Conservation (phyloP, 2,329 filamentous ascomycete genomes). For the Phialocephala sp. region DNA sequence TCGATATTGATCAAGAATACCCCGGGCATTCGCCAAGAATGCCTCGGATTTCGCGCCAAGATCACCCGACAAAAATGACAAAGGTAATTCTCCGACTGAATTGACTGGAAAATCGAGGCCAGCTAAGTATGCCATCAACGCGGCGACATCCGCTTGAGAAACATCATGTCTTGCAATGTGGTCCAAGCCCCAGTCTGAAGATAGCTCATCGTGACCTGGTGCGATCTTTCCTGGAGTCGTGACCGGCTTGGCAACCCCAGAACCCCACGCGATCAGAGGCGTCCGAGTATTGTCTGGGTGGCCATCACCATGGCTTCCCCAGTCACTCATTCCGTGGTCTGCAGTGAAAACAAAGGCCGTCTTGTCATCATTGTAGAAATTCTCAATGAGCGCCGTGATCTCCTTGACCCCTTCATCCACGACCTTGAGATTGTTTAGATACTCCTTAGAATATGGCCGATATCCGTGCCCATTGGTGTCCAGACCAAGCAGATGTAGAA, state of each 20-base stretch:
- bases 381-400: constrained; percentile 78
- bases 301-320: constrained; percentile 97
- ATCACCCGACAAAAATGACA: constrained; percentile 78
- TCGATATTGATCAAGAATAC: constrained; percentile 93
- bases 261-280: constrained; percentile 90
- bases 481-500: constrained; percentile 88
- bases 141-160: constrained; percentile 89
- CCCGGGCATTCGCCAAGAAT: constrained; percentile 80
- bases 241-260: constrained; percentile 81
- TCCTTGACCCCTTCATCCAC: constrained; percentile 91
- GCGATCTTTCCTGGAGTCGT: constrained; percentile 61
- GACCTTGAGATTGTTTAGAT: constrained; percentile 90
- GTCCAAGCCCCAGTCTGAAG: constrained; percentile 84
- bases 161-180: constrained; percentile 88
- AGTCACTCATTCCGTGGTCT: constrained; percentile 99
- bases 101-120: constrained; percentile 93
- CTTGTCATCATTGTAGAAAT: constrained; percentile 83
- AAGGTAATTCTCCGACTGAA: constrained; percentile 89
- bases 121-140: constrained; percentile 91
- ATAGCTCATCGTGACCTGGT: constrained; percentile 89
- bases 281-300: constrained; percentile 97
- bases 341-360: constrained; percentile 97
- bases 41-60: constrained; percentile 82
- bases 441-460: constrained; percentile 93
- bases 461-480: constrained; percentile 89